Conservation (phyloP, 2,329 filamentous ascomycete species). For the Exophiala sideris region DNA sequence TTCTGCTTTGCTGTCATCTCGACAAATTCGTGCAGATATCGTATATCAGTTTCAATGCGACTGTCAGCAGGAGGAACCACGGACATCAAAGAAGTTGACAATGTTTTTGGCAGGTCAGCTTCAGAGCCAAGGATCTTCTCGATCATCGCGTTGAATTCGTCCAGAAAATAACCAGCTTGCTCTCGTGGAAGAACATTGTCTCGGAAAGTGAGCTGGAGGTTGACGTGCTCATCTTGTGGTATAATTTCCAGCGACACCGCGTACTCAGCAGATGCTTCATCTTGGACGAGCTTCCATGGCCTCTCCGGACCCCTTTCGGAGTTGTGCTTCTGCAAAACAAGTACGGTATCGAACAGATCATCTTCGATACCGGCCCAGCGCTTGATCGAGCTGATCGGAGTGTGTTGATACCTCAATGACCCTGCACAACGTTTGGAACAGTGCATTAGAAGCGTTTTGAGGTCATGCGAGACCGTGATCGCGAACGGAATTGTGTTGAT, state of each 20-base stretch:
- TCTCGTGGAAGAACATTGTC: constrained; percentile 61
- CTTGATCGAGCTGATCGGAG: constrained; percentile 69
- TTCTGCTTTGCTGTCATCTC: constrained; percentile 57
- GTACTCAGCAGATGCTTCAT: constrained; percentile 61
- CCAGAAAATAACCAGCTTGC: constrained; percentile 18
- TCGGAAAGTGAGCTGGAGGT: constrained; percentile 65
- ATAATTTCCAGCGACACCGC: constrained; percentile 77
- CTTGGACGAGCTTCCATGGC: constrained; percentile 61
- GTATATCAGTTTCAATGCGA: constrained; percentile 56
- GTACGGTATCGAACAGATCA: constrained; percentile 75
- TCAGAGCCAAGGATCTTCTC: constrained; percentile 4
- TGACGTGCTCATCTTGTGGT: constrained; percentile 50
- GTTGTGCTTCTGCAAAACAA: constrained; percentile 70
- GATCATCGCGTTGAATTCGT: constrained; percentile 26
- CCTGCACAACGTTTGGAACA: constrained; percentile 65
- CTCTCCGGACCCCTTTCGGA: constrained; percentile 22
- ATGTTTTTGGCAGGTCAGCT: background rate
- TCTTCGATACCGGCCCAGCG: constrained; percentile 64
- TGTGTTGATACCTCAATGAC: constrained; percentile 68
- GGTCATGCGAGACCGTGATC: constrained; percentile 54
- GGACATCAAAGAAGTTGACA: constrained; percentile 48
- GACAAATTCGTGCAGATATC: constrained; percentile 73
- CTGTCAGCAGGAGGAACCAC: constrained; percentile 58
- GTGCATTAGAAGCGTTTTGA: constrained; percentile 55
- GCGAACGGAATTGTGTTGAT: constrained; percentile 76